phyloP scores from a whole-genome alignment of 2,329 filamentous ascomycete species.

The Phyllosticta ampelicida region DNA sequence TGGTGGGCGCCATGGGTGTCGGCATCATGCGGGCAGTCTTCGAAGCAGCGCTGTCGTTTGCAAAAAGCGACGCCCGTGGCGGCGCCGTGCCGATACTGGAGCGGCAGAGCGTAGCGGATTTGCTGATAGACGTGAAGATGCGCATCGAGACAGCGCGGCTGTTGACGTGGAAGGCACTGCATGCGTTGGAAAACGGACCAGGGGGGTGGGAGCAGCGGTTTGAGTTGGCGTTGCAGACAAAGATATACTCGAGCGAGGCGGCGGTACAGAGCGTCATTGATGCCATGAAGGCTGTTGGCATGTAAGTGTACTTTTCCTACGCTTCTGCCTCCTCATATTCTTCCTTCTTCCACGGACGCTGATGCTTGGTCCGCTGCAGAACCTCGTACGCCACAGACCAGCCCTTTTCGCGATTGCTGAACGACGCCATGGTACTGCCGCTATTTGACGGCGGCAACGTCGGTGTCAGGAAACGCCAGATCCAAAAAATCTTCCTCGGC shows the following conservation, averaged over 20 bases:
- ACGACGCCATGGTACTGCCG: slow-evolving; percentile 3
- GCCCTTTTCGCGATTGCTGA: slow-evolving; percentile 30
- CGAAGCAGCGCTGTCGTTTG: slow-evolving; percentile 41
- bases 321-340: slow-evolving; percentile 2
- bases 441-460: slow-evolving; percentile 45
- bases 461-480: slow-evolving; percentile 39
- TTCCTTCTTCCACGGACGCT: background rate
- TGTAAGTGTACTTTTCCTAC: slow-evolving; percentile 34
- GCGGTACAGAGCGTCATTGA: slow-evolving; percentile 40
- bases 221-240: slow-evolving; percentile 40
- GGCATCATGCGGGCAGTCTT: slow-evolving; percentile 45
- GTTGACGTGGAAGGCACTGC: slow-evolving; percentile 43
- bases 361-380: slow-evolving; percentile 15
- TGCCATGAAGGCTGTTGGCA: slow-evolving; percentile 42
- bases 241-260: slow-evolving; percentile 42
- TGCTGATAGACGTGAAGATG: slow-evolving; percentile 44
- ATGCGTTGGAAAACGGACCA: slow-evolving; percentile 33
- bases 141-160: slow-evolving; percentile 39
- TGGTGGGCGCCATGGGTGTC: slow-evolving; percentile 46
- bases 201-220: slow-evolving; percentile 30
- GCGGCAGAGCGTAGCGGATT: slow-evolving; percentile 41
- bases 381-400: slow-evolving; percentile 31
- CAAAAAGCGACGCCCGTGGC: slow-evolving; percentile 36
- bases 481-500: slow-evolving; percentile 36
- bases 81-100: slow-evolving; percentile 37